Conservation (phyloP, 805 yeast genomes). For the Candida ipomoeae region DNA sequence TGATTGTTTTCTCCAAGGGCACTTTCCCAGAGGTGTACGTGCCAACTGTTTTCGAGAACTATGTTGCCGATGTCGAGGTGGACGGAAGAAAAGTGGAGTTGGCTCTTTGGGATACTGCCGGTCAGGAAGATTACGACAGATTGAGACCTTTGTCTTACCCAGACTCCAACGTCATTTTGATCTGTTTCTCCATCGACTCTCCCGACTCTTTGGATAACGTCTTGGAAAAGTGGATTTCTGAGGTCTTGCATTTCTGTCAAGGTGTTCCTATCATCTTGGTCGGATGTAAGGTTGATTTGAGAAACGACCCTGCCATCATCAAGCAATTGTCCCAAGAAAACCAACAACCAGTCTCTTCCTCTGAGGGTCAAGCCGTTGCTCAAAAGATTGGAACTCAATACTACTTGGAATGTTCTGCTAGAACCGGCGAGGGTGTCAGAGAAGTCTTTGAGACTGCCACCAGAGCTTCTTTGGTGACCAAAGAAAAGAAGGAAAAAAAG, state of each 20-base stretch:
- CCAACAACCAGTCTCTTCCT: conserved; percentile 21
- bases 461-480: conserved; percentile 28
- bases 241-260: conserved; percentile 36
- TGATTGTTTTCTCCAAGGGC: conserved; percentile 30
- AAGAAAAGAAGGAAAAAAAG: conserved; percentile 28
- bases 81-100: conserved; percentile 52
- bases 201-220: conserved; percentile 32
- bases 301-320: conserved; percentile 26
- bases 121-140: conserved; percentile 31
- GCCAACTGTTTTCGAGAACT: conserved; percentile 82
- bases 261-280: conserved; percentile 32
- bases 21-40: conserved; percentile 31
- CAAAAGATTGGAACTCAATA: conserved; percentile 28
- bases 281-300: conserved; percentile 36
- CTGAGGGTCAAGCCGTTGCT: conserved; percentile 28
- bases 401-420: conserved; percentile 35
- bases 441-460: conserved; percentile 29
- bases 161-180: conserved; percentile 33
- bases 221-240: conserved; percentile 41
- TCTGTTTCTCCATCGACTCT: conserved; percentile 36
- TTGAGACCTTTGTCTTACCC: conserved; percentile 42
- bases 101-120: conserved; percentile 41
- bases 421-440: conserved; percentile 30
- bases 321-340: conserved; percentile 23
- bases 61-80: conserved; percentile 87